A percentile compares a stretch with the other conserved stretches of the same genome.
These are phyloP conservation scores for Xylaria curta DNA, from an alignment of 495 filamentous ascomycete species.

Conservation along the genomic window DNA sequence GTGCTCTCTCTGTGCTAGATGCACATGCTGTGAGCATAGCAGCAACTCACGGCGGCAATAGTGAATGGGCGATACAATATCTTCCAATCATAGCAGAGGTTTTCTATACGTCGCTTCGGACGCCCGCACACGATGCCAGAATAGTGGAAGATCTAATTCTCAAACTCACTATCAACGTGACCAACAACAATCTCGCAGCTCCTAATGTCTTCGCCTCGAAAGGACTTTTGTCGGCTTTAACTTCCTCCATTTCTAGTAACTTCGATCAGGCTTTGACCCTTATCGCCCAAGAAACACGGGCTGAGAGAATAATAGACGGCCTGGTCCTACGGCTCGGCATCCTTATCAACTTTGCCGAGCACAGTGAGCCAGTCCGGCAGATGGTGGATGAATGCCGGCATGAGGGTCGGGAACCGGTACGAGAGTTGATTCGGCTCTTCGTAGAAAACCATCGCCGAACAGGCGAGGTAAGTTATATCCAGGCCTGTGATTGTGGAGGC, in stretches of 20 bases:
- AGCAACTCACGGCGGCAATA: constrained; percentile 39
- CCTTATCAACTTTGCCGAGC: constrained; percentile 89
- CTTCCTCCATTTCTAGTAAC: constrained; percentile 46
- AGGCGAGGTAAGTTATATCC: constrained; percentile 58
- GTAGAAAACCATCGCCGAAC: constrained; percentile 57
- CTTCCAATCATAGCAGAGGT: constrained; percentile 48
- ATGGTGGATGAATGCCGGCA: constrained; percentile 38
- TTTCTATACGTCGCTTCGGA: constrained; percentile 42
- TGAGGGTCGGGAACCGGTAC: constrained; percentile 45
- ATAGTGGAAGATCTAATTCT: constrained; percentile 56
- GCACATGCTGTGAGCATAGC: constrained; percentile 51
- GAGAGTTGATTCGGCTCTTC: constrained; percentile 57
- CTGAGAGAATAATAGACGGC: constrained; percentile 62
- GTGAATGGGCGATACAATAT: constrained; percentile 48
- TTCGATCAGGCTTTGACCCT: constrained; percentile 53
- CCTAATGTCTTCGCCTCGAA: constrained; percentile 69
- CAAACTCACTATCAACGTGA: constrained; percentile 83
- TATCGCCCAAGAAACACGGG: constrained; percentile 45
- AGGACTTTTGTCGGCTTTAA: constrained; percentile 62
- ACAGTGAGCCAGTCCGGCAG: constrained; percentile 48
- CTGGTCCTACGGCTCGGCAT: constrained; percentile 82
- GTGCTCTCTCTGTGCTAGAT: constrained; percentile 50
- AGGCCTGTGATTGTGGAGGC: constrained; percentile 1
- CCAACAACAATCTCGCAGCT: constrained; percentile 76
- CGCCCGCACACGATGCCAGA: constrained; percentile 39